A percentile compares a stretch with the other conserved stretches of the same genome.
Evolutionary conservation across 192 early-diverging fungal genomes (phyloP).

Genomic region (Backusella psychrophila): DNA sequence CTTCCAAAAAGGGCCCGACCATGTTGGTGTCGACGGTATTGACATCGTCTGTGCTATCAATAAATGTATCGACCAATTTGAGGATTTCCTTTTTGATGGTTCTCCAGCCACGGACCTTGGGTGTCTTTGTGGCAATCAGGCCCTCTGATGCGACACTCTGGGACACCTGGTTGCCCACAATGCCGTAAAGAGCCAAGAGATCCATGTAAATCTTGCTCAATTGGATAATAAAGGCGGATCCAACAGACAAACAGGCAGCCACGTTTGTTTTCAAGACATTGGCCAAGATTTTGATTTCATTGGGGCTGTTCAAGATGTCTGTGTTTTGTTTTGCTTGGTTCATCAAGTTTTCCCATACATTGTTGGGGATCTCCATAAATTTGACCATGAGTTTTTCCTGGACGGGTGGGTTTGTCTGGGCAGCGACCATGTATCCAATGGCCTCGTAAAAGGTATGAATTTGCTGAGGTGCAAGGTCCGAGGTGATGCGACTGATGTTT

Average conservation of each 20-base stretch:
- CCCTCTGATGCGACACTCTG: conserved; percentile 72
- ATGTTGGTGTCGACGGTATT: conserved; percentile 75
- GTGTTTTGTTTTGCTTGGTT: conserved; percentile 65
- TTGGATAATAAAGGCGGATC: conserved; percentile 85
- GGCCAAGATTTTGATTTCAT: conserved; percentile 84
- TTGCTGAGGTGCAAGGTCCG: conserved; percentile 88
- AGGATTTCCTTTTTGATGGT: conserved; percentile 97
- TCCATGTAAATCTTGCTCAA: conserved; percentile 88
- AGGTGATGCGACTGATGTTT: conserved; percentile 78
- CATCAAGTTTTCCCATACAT: conserved; percentile 83
- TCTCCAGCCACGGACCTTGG: conserved; percentile 84
- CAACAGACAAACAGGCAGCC: conserved; percentile 84
- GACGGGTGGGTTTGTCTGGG: conserved; percentile 73
- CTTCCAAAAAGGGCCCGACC: conserved; percentile 89
- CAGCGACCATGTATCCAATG: conserved; percentile 96
- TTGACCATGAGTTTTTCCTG: conserved; percentile 84
- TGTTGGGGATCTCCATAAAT: conserved; percentile 90
- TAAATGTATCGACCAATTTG: conserved; percentile 90
- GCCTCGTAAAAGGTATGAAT: conserved; percentile 99
- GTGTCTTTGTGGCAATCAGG: conserved; percentile 87
- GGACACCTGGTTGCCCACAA: conserved; percentile 83
- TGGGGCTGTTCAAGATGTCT: conserved; percentile 69
- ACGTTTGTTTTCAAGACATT: conserved; percentile 98
- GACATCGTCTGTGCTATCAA: conserved; percentile 87
- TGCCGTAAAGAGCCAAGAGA: conserved; percentile 89